A percentile compares a stretch with the other conserved stretches of the same genome.
phyloP scores from a whole-genome alignment of 2,329 filamentous ascomycete species.

The Apiospora marii region DNA sequence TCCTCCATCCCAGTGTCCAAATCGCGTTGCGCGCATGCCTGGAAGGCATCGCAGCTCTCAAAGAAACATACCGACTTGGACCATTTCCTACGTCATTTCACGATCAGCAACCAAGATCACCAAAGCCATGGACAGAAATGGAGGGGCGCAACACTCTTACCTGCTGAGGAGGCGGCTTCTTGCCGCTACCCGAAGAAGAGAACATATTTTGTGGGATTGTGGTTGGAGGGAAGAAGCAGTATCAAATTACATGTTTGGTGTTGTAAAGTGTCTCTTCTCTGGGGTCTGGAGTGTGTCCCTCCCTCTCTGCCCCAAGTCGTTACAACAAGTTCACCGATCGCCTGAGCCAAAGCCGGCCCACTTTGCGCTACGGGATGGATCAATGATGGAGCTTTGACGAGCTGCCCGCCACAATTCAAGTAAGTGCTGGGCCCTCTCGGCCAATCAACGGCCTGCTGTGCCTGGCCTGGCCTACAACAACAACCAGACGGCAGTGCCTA shows the following conservation, averaged over 20 bases:
- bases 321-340: slow-evolving; percentile 16
- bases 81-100: slow-evolving; percentile 83
- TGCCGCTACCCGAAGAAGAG: slow-evolving; percentile 69
- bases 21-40: not conserved
- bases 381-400: slow-evolving; percentile 20
- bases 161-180: slow-evolving; percentile 73
- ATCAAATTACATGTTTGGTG: slow-evolving; percentile 39
- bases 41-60: not conserved
- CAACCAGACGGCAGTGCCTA: not conserved
- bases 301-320: not conserved
- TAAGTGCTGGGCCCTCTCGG: not conserved
- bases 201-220: slow-evolving; percentile 60
- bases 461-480: not conserved
- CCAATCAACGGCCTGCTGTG: slow-evolving; percentile 7
- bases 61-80: slow-evolving; percentile 87
- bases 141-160: slow-evolving; percentile 54
- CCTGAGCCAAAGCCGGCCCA: slow-evolving; percentile 19
- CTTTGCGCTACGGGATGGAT: slow-evolving; percentile 14
- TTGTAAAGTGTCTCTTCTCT: slow-evolving; percentile 25
- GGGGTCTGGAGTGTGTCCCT: slow-evolving; percentile 24
- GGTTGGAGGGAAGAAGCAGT: slow-evolving; percentile 31
- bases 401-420: slow-evolving; percentile 16
- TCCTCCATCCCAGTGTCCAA: not conserved
- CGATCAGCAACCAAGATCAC: slow-evolving; percentile 39
- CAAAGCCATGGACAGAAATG: slow-evolving; percentile 16